A percentile compares a stretch with the other conserved stretches of the same genome.
Conservation (phyloP, 2,329 filamentous ascomycete species). For the Dothidotthia symphoricarpi region DNA sequence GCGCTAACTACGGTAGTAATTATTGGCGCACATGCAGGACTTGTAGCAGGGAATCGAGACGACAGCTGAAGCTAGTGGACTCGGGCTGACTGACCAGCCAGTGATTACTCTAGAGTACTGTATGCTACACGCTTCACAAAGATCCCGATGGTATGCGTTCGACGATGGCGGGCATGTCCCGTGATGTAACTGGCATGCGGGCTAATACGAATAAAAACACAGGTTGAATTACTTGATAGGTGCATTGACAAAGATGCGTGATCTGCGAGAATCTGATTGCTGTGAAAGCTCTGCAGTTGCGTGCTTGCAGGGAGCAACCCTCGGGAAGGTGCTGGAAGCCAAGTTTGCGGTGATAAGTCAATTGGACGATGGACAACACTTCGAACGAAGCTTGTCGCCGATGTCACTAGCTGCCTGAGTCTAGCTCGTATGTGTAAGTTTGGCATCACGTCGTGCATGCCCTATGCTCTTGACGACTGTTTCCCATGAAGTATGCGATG, state of each 20-base stretch:
- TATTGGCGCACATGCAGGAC: conserved; percentile 19
- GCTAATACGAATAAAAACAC: conserved; percentile 4
- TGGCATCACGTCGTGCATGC: too few species aligned
- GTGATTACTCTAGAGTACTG: too few species aligned
- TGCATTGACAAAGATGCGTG: conserved; percentile 6
- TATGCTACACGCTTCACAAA: too few species aligned
- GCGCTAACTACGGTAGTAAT: conserved; percentile 28
- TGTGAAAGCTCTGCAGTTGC: conserved; percentile 22
- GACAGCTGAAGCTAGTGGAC: conserved; percentile 1
- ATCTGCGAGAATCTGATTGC: too few species aligned
- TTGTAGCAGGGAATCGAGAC: conserved; percentile 4
- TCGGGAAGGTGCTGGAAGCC: conserved; percentile 8
- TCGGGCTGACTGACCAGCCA: not conserved
- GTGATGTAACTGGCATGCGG: too few species aligned
- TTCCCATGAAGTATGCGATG: too few species aligned
- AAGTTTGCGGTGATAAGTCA: conserved; percentile 3
- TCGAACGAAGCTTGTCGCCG: conserved; percentile 31
- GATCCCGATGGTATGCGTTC: too few species aligned
- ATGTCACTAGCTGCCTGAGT: conserved; percentile 17
- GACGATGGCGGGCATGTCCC: too few species aligned
- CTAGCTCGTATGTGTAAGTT: too few species aligned
- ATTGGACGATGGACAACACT: conserved; percentile 17
- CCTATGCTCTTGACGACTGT: too few species aligned
- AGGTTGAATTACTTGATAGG: conserved; percentile 31
- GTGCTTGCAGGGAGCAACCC: conserved; percentile 18